Evolutionary conservation across 805 yeast genomes (phyloP), one percentile per base, ranked within the genome.

Genomic region (Kluyveromyces wickerhamii): DNA sequence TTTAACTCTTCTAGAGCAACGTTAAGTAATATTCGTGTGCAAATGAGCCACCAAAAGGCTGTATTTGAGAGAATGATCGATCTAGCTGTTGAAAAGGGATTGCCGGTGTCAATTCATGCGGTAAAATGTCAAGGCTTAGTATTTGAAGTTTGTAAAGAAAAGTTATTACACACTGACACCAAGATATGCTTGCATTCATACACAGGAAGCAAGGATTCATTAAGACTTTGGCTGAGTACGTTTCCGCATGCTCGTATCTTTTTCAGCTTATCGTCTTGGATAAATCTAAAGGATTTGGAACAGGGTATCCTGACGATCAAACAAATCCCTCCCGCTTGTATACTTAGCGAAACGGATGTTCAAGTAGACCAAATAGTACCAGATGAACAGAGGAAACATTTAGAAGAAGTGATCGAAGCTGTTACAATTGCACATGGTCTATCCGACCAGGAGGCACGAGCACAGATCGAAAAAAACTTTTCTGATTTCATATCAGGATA

Each of bases 181-280:
- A 52, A 63, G 3, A 57, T 87, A 1, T 74, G 84, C 24, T 64
- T 92, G 16, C 97, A 89, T 52, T 85, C 96, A 0, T 92, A 77
- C 54, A 74, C 86, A 6, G 97, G 97, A 1, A 79, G 94, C 2
- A 42, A 66, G 0, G 95, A 86, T 27, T 85, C 77, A 39, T 71
- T 79, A 11, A 51, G 62, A 35, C 72, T 79, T 67, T 49, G 71
- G 31, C 42, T 49, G 14, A 42, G 41, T 19, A 23, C 27, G 5
- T 49, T 49, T 22, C 36, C 42, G 1, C 22, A 29, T 11, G 35
- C 39, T 1, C 45, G 53, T 59, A 59, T 40, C 29, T 51, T 28
- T 60, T 51, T 44, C 43, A 59, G 38, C 43, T 42, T 40, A 25
- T 60, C 53, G 34, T 64, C 51, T 12, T 45, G 30, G 34, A 47